Evolutionary conservation across 2,329 filamentous ascomycete genomes (phyloP).

Genomic region (Venturia effusa): DNA sequence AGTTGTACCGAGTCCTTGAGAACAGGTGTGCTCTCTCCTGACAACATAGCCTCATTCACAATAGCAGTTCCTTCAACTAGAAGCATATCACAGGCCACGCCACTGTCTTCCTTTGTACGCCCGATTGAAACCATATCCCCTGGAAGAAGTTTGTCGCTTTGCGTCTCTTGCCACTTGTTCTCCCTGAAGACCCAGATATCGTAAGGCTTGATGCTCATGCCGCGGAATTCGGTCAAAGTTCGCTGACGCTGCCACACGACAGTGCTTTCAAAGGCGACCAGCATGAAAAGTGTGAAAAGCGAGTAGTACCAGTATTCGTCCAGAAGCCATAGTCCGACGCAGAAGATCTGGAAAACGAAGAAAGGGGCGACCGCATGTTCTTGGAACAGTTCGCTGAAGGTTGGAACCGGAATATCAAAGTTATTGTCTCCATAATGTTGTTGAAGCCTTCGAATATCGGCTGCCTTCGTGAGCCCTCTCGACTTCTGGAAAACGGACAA

Average conservation of each 20-base stretch:
- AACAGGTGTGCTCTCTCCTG: slow-evolving; percentile 91
- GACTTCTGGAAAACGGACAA: slow-evolving; percentile 71
- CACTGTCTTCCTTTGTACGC: slow-evolving; percentile 91
- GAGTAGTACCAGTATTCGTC: slow-evolving; percentile 99
- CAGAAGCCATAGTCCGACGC: slow-evolving; percentile 94
- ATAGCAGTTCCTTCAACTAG: slow-evolving; percentile 91
- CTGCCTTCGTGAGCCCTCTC: slow-evolving; percentile 59
- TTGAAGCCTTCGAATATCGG: slow-evolving; percentile 69
- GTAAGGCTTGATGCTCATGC: slow-evolving; percentile 99
- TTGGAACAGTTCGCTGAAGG: slow-evolving; percentile 90
- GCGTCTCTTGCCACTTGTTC: slow-evolving; percentile 77
- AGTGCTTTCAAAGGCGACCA: slow-evolving; percentile 93
- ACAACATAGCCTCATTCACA: slow-evolving; percentile 98
- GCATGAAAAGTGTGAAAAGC: slow-evolving; percentile 96
- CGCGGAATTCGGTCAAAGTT: slow-evolving; percentile 89
- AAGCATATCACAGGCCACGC: slow-evolving; percentile 94
- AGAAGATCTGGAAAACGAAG: slow-evolving; percentile 99
- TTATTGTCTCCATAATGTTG: slow-evolving; percentile 94
- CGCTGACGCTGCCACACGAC: slow-evolving; percentile 98
- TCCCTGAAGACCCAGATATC: slow-evolving; percentile 83
- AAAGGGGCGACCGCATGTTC: slow-evolving; percentile 98
- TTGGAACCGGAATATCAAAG: slow-evolving; percentile 95
- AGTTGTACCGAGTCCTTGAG: slow-evolving; percentile 94
- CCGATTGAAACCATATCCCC: slow-evolving; percentile 88
- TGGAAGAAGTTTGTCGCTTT: slow-evolving; percentile 84